Percentiles rank a stretch among this genome's conserved stretches.
Evolutionary conservation across 352 stramenopile genomes (phyloP).

Genomic region (Pythium chondricola): DNA sequence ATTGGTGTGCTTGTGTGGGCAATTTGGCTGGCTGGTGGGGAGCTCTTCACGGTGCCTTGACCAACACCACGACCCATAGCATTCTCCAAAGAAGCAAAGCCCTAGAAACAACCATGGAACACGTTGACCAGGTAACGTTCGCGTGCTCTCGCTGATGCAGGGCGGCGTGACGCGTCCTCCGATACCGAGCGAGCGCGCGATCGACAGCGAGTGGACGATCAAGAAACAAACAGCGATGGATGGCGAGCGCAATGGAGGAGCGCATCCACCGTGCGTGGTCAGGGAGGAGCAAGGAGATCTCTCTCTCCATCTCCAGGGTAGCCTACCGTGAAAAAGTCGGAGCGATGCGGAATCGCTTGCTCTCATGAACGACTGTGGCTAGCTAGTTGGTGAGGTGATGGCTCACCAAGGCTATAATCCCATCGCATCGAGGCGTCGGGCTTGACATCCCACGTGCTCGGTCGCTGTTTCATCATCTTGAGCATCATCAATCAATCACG

Average conservation of each 20-base stretch:
- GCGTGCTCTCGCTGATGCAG: background rate
- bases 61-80: background rate
- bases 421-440: conserved; percentile 15
- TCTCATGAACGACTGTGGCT: conserved; percentile 18
- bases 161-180: too few species aligned
- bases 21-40: conserved; percentile 11
- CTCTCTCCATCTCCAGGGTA: too few species aligned
- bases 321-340: conserved; percentile 5
- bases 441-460: too few species aligned
- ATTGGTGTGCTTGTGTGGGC: background rate
- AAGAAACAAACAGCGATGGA: background rate
- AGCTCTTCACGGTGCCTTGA: background rate
- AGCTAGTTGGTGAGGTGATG: conserved; percentile 70
- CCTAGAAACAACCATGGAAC: conserved; percentile 64
- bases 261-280: too few species aligned
- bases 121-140: conserved; percentile 71
- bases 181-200: too few species aligned
- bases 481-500: too few species aligned
- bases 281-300: too few species aligned
- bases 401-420: conserved; percentile 83
- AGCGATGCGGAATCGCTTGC: too few species aligned
- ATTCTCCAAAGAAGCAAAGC: conserved; percentile 25
- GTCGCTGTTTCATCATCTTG: too few species aligned
- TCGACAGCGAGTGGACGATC: too few species aligned
- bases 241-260: background rate